phyloP scores from a whole-genome alignment of 2,329 filamentous ascomycete genomes.

The Didymella keratinophila region DNA sequence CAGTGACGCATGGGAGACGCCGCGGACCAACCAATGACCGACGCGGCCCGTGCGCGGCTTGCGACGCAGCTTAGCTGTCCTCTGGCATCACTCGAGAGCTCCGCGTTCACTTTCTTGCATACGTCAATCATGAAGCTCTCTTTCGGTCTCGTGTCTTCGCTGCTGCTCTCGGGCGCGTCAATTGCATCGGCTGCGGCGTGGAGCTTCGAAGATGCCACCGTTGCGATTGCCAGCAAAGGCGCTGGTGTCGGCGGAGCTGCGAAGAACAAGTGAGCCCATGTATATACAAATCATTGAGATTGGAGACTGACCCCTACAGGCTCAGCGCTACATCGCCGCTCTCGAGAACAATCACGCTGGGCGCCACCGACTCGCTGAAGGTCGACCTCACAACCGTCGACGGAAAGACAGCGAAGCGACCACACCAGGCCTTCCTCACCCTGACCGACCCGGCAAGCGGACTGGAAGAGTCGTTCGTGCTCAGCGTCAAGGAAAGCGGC shows the following conservation, averaged over 20 bases:
- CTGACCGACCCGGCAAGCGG: slow-evolving; percentile 77
- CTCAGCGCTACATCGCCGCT: slow-evolving; percentile 63
- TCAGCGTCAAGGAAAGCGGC: slow-evolving; percentile 85
- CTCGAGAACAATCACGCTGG: slow-evolving; percentile 69
- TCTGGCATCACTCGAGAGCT: slow-evolving; percentile 24
- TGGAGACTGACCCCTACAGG: slow-evolving; percentile 37
- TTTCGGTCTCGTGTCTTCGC: slow-evolving; percentile 52
- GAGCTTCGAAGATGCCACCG: slow-evolving; percentile 76
- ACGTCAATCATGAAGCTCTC: slow-evolving; percentile 53
- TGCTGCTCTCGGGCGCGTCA: slow-evolving; percentile 52
- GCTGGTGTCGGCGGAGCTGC: slow-evolving; percentile 58
- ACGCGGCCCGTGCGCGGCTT: slow-evolving; percentile 6
- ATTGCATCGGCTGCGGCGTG: slow-evolving; percentile 62
- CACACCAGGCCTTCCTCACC: slow-evolving; percentile 93
- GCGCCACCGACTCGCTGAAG: slow-evolving; percentile 77
- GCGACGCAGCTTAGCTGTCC: slow-evolving; percentile 32
- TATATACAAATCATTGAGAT: slow-evolving; percentile 15
- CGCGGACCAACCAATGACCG: slow-evolving; percentile 1
- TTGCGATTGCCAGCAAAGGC: slow-evolving; percentile 70
- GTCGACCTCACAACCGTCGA: slow-evolving; percentile 83
- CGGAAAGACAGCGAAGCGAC: slow-evolving; percentile 77
- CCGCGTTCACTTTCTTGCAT: slow-evolving; percentile 37
- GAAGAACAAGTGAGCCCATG: slow-evolving; percentile 70
- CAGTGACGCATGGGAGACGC: background rate
- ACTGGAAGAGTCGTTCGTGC: slow-evolving; percentile 85